phyloP scores from a whole-genome alignment of 192 early-diverging fungal genomes.

The Coemansia nantahalensis region DNA sequence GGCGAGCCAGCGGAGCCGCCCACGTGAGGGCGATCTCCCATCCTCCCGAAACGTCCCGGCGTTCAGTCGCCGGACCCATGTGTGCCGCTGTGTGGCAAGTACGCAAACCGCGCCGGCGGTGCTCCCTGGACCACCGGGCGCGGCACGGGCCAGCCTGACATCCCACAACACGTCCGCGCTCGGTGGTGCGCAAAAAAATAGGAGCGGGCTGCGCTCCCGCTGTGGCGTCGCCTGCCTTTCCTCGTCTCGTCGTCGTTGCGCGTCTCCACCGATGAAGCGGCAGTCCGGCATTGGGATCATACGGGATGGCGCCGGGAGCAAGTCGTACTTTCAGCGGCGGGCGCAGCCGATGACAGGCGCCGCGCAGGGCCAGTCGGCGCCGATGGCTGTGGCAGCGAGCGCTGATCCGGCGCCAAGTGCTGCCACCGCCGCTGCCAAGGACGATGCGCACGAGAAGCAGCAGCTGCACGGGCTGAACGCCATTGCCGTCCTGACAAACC shows the following conservation, averaged over 20 bases:
- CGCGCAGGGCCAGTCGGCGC: neutral
- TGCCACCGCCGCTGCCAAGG: neutral
- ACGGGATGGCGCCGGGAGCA: constrained; percentile 32
- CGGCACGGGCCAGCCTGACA: too few relatives aligned
- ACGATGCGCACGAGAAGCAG: neutral
- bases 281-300: constrained; percentile 50
- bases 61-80: too few relatives aligned
- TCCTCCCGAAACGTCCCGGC: too few relatives aligned
- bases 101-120: too few relatives aligned
- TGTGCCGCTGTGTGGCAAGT: too few relatives aligned
- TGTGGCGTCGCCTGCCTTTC: neutral
- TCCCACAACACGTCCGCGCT: too few relatives aligned
- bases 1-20: too few relatives aligned
- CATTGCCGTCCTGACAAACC: constrained; percentile 51
- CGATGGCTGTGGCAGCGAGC: too few relatives aligned
- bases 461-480: constrained; percentile 40
- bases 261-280: constrained; percentile 32
- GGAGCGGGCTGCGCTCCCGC: too few relatives aligned
- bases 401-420: neutral
- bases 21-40: too few relatives aligned
- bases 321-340: constrained; percentile 51
- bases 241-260: neutral
- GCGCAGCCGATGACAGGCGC: constrained; percentile 22
- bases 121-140: too few relatives aligned
- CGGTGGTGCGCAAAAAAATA: too few relatives aligned